Evolutionary conservation across 306 rosid genomes (phyloP), one percentile per base, ranked within the genome.

Genomic region (Crotalaria pallida): DNA sequence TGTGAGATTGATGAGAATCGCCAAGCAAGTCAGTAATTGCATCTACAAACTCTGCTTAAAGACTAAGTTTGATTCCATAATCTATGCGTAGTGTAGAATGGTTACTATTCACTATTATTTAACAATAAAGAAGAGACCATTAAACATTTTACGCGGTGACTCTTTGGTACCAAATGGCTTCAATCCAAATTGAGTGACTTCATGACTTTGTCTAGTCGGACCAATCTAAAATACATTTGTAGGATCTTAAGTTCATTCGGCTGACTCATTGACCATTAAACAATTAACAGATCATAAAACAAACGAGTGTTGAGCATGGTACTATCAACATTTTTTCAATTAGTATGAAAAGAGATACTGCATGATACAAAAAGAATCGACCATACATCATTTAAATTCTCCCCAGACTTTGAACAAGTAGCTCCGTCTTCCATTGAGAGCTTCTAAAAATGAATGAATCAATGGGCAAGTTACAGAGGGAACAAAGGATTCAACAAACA

Each of bases 371-470:
- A 82, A 71, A 71, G 79, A 82, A 82, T 70, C 8, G 65, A 74
- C 52, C 47, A 40, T 58, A 17, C 58, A 57, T 63, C 77, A 44
- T 78, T 21, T 12, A 65, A 45, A 62, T 51, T 56, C 65, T 57
- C 40, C 70, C 36, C 53, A 57, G 57, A 57, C 77, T 56, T 59
- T 10, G 74, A 63, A 56, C 67, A 49, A 52, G 67, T 24, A 64
- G 71, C 81, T 58, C 65, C 59, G 64, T 67, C 56, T 59, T 49
- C 15, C 48, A 62, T 71, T 72, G 71, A 60, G 58, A 62, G 77
- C 74, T 67, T 79, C 65, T 52, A 31, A 67, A 72, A 83, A 79
- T 73, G 74, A 79, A 76, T 63, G 78, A 83, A 83, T 83, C 69
- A 77, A 72, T 57, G 58, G 72, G 57, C 52, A 71, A 56, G 40